Evolutionary conservation across 805 yeast species (phyloP), one percentile per base, ranked within the genome.

Genomic region (Jamesozyma jinghongensis): DNA sequence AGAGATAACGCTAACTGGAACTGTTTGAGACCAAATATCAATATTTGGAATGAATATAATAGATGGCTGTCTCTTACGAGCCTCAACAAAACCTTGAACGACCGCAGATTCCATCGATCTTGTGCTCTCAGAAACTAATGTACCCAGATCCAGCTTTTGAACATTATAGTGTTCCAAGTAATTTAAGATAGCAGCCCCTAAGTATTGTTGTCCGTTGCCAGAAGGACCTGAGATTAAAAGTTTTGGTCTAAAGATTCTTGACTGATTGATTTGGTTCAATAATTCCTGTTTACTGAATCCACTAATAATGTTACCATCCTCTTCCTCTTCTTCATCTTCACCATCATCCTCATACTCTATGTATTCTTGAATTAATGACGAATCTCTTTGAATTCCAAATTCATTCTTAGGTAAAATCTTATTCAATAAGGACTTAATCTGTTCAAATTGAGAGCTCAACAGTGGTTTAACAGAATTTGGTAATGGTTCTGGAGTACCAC

Each of bases 121-220:
- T 0, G 86, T 76, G 6, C 90, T 69, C 51, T 90, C 97, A 12
- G 86, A 77, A 47, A 79, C 77, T 40, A 92, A 57, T 6, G 80
- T 70, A 1, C 87, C 83, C 42, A 92, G 65, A 56, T 92, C 98
- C 32, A 92, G 67, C 1, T 83, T 75, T 57, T 92, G 97, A 12
- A 86, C 79, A 54, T 86, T 90, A 52, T 81, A 85, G 0, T 96
- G 95, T 62, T 92, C 98, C 38, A 92, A 65, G 49, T 77, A 71
- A 52, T 86, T 82, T 39, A 90, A 66, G 8, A 88, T 68, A 0
- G 97, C 96, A 2, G 87, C 70, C 3, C 87, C 81, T 7, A 92
- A 57, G 57, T 90, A 87, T 48, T 77, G 82, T 53, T 88, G 96
- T 1, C 97, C 99, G 59, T 75, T 75, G 0, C 97, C 97, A 12